Evolutionary conservation across 192 early-diverging fungal genomes (phyloP).

Genomic region (Obelidium mucronatum): DNA sequence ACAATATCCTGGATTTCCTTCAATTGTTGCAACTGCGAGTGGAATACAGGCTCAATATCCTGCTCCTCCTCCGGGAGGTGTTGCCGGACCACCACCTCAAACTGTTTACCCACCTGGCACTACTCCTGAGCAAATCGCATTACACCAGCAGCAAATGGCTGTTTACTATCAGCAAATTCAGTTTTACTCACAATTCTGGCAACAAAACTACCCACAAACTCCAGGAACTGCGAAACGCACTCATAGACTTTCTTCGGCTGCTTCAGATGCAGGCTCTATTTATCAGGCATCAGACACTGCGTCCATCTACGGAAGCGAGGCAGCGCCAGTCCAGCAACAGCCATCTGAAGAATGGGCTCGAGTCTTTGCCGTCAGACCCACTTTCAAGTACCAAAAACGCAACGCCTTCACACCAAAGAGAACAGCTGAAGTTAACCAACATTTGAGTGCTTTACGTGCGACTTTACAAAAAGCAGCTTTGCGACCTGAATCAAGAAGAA

Average conservation of each 20-base stretch:
- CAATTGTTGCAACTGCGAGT: too few species aligned
- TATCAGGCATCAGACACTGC: slow-evolving; percentile 14
- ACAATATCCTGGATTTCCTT: too few species aligned
- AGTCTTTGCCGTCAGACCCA: slow-evolving; percentile 10
- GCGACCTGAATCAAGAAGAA: slow-evolving; percentile 8
- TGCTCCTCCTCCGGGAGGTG: neutral
- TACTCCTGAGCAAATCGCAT: slow-evolving; percentile 13
- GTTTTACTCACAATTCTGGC: slow-evolving; percentile 11
- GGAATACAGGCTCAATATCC: too few species aligned
- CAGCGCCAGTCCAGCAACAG: neutral
- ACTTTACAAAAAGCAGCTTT: neutral
- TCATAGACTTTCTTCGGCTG: neutral
- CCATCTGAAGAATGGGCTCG: slow-evolving; percentile 11
- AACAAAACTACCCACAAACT: slow-evolving; percentile 6
- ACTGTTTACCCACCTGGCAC: neutral
- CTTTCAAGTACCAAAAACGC: slow-evolving; percentile 13
- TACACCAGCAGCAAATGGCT: slow-evolving; percentile 22
- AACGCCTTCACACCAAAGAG: slow-evolving; percentile 1
- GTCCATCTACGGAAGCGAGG: slow-evolving; percentile 7
- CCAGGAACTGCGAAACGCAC: neutral
- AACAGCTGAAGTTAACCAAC: neutral
- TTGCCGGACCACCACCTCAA: neutral
- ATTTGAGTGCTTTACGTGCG: neutral
- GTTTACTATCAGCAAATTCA: slow-evolving; percentile 33
- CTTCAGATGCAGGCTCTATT: slow-evolving; percentile 21